phyloP scores from a whole-genome alignment of 352 stramenopile genomes.

The Aphanomyces euteiches region DNA sequence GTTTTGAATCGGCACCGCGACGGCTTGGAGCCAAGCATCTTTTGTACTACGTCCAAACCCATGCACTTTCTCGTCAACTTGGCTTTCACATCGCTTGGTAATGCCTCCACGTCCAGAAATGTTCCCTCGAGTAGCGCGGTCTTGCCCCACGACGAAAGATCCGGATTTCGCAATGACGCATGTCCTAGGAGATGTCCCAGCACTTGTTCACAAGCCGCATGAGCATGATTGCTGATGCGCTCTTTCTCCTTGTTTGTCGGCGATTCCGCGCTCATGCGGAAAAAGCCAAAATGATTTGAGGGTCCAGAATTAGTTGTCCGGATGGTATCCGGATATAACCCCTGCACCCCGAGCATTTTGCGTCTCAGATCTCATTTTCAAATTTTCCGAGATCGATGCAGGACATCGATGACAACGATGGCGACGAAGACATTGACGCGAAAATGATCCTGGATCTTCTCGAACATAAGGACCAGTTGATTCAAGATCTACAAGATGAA shows the following conservation, averaged over 20 bases:
- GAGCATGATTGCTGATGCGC: slow-evolving; percentile 22
- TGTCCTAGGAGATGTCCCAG: slow-evolving; percentile 17
- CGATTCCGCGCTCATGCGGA: slow-evolving; percentile 9
- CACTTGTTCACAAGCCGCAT: slow-evolving; percentile 25
- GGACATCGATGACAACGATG: slow-evolving; percentile 18
- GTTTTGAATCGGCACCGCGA: slow-evolving; percentile 82
- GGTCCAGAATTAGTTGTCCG: slow-evolving; percentile 21
- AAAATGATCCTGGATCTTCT: slow-evolving; percentile 11
- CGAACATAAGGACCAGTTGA: slow-evolving; percentile 19
- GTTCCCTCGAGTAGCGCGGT: slow-evolving; percentile 25
- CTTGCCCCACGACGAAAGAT: slow-evolving; percentile 7
- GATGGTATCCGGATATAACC: background rate
- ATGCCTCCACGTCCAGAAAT: background rate
- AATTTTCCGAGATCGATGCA: background rate
- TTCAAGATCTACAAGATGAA: slow-evolving; percentile 15
- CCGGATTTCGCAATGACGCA: slow-evolving; percentile 12
- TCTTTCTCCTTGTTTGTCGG: slow-evolving; percentile 27
- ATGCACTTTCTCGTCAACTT: slow-evolving; percentile 79
- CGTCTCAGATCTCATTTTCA: too few relatives aligned
- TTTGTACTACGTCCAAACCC: slow-evolving; percentile 72
- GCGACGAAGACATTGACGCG: background rate
- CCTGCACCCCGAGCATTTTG: too few relatives aligned
- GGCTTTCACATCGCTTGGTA: background rate
- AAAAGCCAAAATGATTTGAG: background rate
- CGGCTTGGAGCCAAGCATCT: slow-evolving; percentile 68